phyloP scores from a whole-genome alignment of 352 stramenopile genomes.

The Pythium angustatum region DNA sequence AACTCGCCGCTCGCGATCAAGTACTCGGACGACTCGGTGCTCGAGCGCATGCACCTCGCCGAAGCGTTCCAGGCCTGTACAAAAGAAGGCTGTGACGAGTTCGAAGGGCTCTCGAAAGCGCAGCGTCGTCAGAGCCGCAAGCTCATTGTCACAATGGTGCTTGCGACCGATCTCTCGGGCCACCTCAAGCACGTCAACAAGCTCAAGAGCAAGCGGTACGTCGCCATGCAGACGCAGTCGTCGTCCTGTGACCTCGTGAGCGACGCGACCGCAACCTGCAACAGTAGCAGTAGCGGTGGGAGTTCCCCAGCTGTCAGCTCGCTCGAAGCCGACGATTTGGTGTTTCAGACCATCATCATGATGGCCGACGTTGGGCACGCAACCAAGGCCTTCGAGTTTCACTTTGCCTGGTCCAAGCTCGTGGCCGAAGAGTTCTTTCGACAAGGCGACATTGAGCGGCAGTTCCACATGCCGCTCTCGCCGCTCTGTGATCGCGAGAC shows the following conservation, averaged over 20 bases:
- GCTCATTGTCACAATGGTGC: constrained; percentile 83
- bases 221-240: constrained; percentile 36
- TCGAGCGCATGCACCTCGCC: constrained; percentile 83
- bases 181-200: constrained; percentile 77
- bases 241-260: constrained; percentile 31
- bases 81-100: constrained; percentile 73
- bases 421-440: constrained; percentile 71
- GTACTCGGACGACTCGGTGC: constrained; percentile 93
- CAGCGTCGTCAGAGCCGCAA: constrained; percentile 54
- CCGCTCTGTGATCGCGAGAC: constrained; percentile 59
- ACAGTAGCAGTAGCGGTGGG: no score
- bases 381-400: constrained; percentile 59
- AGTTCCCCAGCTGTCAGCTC: neutral
- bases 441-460: constrained; percentile 61
- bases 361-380: constrained; percentile 74
- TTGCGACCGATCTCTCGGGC: constrained; percentile 75
- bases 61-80: constrained; percentile 65
- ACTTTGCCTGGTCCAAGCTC: constrained; percentile 61
- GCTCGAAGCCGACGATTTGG: constrained; percentile 40
- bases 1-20: constrained; percentile 85
- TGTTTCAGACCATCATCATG: constrained; percentile 74
- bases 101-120: constrained; percentile 58
- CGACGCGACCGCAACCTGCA: neutral
- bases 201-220: constrained; percentile 76
- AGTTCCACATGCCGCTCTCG: constrained; percentile 58